phyloP scores from a whole-genome alignment of 129 eudicot genomes.

The Deinandra increscens region DNA sequence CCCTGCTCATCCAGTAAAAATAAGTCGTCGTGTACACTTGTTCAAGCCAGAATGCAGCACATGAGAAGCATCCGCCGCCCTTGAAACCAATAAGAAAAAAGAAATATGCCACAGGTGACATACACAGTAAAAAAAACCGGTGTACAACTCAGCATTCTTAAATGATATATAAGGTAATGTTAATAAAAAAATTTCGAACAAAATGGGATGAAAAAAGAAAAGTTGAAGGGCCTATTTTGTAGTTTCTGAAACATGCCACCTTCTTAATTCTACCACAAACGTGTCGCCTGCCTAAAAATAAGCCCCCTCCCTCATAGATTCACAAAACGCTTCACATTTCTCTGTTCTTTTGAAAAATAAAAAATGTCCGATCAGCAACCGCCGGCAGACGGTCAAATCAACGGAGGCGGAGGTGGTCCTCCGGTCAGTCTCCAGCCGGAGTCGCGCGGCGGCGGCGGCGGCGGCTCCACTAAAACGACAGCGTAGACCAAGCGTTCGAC shows the following conservation, averaged over 20 bases:
- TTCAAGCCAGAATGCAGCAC: no score
- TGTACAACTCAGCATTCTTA: no score
- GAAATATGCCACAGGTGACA: no score
- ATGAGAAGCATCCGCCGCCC: no score
- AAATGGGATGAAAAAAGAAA: no score
- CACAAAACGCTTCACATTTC: slow-evolving; percentile 6
- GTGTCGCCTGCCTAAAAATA: neutral
- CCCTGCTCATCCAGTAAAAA: no score
- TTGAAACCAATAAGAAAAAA: no score
- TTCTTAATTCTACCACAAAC: neutral
- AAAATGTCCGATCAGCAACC: slow-evolving; percentile 59
- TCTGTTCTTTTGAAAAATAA: neutral
- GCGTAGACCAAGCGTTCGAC: slow-evolving; percentile 84
- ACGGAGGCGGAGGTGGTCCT: slow-evolving; percentile 31
- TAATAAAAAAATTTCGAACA: no score
- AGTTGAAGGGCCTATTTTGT: neutral
- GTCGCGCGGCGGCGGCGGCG: slow-evolving; percentile 24
- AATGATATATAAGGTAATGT: no score
- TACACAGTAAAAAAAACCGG: no score
- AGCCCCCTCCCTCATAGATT: neutral
- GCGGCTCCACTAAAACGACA: slow-evolving; percentile 56
- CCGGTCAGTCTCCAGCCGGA: slow-evolving; percentile 24
- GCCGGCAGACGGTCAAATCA: slow-evolving; percentile 40
- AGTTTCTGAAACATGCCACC: neutral
- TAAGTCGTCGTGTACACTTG: no score